These are phyloP conservation scores for Tirmania nivea DNA, from an alignment of 495 filamentous ascomycete species.

Conservation along the genomic window DNA sequence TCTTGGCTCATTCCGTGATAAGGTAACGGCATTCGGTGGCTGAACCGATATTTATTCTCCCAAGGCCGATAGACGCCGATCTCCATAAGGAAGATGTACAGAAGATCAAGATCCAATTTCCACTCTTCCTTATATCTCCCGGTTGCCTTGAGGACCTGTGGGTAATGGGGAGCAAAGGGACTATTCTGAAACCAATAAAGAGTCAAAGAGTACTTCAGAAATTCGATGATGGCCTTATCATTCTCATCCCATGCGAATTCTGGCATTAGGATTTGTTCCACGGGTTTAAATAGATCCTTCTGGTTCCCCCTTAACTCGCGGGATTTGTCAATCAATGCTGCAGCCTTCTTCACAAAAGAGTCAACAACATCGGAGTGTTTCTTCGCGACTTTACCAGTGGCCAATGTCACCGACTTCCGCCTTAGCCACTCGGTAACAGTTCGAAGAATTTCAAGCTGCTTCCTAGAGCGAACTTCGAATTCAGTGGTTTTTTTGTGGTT, in stretches of 20 bases:
- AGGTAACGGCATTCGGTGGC: constrained; percentile 40
- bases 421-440: constrained; percentile 9
- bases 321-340: constrained; percentile 40
- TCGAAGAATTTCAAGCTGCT: constrained; percentile 13
- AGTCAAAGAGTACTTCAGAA: constrained; percentile 46
- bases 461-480: constrained; percentile 11
- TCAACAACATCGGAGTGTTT: constrained; percentile 17
- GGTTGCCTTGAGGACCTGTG: constrained; percentile 48
- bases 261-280: constrained; percentile 20
- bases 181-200: constrained; percentile 28
- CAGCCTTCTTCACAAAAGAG: constrained; percentile 43
- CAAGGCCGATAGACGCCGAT: constrained; percentile 62
- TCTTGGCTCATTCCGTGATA: constrained; percentile 24
- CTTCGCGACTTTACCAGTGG: not conserved
- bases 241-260: constrained; percentile 24
- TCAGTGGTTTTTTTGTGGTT: constrained; percentile 11
- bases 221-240: constrained; percentile 42
- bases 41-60: constrained; percentile 48
- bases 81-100: constrained; percentile 60
- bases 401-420: not conserved
- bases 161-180: constrained; percentile 36
- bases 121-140: constrained; percentile 40
- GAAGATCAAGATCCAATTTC: constrained; percentile 32
- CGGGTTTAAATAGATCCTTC: constrained; percentile 25
- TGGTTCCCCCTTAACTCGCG: constrained; percentile 34